Conservation (phyloP, 176 grass and related monocot genomes). For the Olyra latifolia region DNA sequence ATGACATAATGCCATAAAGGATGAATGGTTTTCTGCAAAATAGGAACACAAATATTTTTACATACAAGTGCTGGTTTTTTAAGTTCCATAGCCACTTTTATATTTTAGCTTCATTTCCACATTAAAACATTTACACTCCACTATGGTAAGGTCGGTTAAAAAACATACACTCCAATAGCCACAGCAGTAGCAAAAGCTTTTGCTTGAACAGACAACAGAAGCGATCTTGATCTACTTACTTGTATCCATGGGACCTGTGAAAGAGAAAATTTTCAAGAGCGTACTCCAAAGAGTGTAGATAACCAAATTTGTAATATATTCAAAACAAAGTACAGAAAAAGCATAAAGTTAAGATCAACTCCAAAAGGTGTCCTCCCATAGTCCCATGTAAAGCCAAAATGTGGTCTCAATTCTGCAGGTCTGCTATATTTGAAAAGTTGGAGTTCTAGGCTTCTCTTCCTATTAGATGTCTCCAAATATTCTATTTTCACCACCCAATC, state of each 20-base stretch:
- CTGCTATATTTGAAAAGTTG: conserved; percentile 9
- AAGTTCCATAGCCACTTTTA: neutral
- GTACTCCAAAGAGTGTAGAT: conserved; percentile 9
- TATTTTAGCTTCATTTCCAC: neutral
- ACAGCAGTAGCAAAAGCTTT: conserved; percentile 65
- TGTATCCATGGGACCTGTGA: conserved; percentile 97
- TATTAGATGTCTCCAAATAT: conserved; percentile 7
- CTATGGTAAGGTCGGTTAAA: conserved; percentile 16
- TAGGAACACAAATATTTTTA: neutral
- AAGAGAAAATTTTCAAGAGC: conserved; percentile 27
- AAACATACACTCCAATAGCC: conserved; percentile 73
- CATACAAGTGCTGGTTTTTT: neutral
- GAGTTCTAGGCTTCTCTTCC: neutral
- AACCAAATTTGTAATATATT: conserved; percentile 18
- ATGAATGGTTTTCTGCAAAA: neutral
- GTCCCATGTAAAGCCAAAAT: conserved; percentile 28
- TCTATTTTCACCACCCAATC: neutral
- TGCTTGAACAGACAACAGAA: conserved; percentile 71
- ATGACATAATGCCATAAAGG: neutral
- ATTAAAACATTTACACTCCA: conserved; percentile 15
- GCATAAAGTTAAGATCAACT: conserved; percentile 15
- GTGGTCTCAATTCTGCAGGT: neutral
- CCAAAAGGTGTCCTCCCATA: neutral
- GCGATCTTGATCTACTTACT: conserved; percentile 93
- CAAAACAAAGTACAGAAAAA: conserved; percentile 8